A percentile compares a stretch with the other conserved stretches of the same genome.
Evolutionary conservation across 2,329 filamentous ascomycete genomes (phyloP).

Genomic region (Fusarium clavum): DNA sequence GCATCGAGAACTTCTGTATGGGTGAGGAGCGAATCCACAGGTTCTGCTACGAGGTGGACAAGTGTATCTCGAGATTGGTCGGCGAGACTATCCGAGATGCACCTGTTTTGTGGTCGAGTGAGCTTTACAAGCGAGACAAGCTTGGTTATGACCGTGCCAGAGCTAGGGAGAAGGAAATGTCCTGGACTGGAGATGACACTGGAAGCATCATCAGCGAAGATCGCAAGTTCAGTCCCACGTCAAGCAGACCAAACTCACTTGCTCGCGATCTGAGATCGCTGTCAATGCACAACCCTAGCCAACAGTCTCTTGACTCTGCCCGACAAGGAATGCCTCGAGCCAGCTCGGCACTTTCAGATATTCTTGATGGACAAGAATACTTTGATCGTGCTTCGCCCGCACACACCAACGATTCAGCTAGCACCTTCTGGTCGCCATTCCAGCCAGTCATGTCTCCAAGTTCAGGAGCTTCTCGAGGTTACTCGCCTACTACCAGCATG

Average conservation of each 20-base stretch:
- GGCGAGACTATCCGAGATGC: conserved; percentile 86
- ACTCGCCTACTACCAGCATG: conserved; percentile 71
- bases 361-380: conserved; percentile 77
- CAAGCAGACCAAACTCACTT: conserved; percentile 62
- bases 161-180: conserved; percentile 59
- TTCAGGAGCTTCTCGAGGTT: conserved; percentile 68
- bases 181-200: conserved; percentile 61
- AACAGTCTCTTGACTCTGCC: conserved; percentile 76
- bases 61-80: conserved; percentile 85
- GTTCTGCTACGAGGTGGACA: conserved; percentile 90
- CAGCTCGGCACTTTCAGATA: conserved; percentile 70
- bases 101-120: conserved; percentile 91
- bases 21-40: conserved; percentile 96
- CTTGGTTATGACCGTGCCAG: conserved; percentile 64
- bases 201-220: conserved; percentile 68
- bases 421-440: conserved; percentile 92
- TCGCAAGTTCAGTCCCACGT: conserved; percentile 57
- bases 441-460: conserved; percentile 74
- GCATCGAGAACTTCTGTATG: conserved; percentile 91
- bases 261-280: conserved; percentile 68
- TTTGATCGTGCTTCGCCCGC: conserved; percentile 76
- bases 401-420: conserved; percentile 77
- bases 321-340: conserved; percentile 70
- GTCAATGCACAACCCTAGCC: conserved; percentile 72
- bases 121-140: conserved; percentile 85